Base-by-base conservation (phyloP, 2,329 filamentous ascomycete genomes). In the Colletotrichum shisoi region DNA sequence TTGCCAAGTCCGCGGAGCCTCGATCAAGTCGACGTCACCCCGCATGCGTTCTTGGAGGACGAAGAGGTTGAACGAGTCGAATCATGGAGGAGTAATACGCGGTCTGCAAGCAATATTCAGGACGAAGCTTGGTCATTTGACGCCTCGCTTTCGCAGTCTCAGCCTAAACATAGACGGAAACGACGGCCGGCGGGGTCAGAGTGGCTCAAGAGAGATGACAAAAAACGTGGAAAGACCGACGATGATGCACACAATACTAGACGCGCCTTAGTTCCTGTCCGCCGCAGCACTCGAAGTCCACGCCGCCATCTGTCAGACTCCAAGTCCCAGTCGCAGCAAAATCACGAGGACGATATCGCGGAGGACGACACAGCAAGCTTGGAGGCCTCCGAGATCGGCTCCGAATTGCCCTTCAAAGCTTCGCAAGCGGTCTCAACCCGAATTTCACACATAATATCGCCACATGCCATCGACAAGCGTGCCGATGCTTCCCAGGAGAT, bases 1-100 rank as follows among this genome's bases (percentile, higher is more conserved):
- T 73, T 83, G 11, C 81, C 81, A 3, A 80, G 78, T 56, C 78
- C 78, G 3, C 75, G 78, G 67, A 80, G 78, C 67, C 73, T 80
- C 62, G 77, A 78, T 70, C 78, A 79, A 70, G 72, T 71, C 44
- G 69, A 72, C 21, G 69, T 68, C 12, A 72, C 73, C 42, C 27
- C 67, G 5, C 75, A 78, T 61, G 73, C 73, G 1, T 78, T 72
- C 27, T 65, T 78, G 5, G 72, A 75, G 48, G 70, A 73, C 4
- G 73, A 75, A n/a, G 76, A 77, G 31, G 56, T 80, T 9, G 71
- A 67, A 4, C 71, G 70, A 27, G 76, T 79, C 4, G 70, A 76
- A 44, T 71, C 69, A 42, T 80, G 79, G 79, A 74, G 77, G 37
- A 56, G 34, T 3, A 53, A 52, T 5, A 57, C 68, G 3, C 70